Evolutionary conservation across 2,329 filamentous ascomycete species (phyloP).

Genomic region (Seiridium cupressi): DNA sequence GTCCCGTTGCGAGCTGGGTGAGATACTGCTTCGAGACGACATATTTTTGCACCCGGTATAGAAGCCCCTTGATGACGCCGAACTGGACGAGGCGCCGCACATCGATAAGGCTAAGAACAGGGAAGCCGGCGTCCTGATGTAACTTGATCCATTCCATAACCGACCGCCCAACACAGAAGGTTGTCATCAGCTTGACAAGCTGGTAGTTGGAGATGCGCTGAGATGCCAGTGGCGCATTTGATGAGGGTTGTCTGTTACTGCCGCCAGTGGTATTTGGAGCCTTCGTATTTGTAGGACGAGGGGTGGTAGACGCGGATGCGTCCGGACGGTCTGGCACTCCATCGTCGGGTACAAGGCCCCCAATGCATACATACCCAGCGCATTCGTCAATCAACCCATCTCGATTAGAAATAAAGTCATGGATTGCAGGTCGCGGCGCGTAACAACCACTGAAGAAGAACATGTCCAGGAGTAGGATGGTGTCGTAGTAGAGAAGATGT

Average conservation of each 20-base stretch:
- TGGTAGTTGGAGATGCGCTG: constrained; percentile 53
- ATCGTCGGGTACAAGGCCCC: constrained; percentile 14
- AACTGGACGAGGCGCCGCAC: constrained; percentile 92
- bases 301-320: constrained; percentile 5
- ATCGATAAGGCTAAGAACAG: constrained; percentile 74
- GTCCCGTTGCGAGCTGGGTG: constrained; percentile 52
- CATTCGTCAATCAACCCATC: constrained; percentile 83
- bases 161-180: constrained; percentile 79
- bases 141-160: constrained; percentile 83
- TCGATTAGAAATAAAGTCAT: constrained; percentile 73
- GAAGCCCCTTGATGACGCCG: constrained; percentile 89
- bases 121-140: constrained; percentile 64
- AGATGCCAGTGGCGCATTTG: constrained; percentile 15
- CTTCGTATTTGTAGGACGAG: constrained; percentile 21
- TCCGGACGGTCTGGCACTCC: not conserved
- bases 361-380: constrained; percentile 71
- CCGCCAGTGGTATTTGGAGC: constrained; percentile 15
- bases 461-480: constrained; percentile 85
- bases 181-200: constrained; percentile 81
- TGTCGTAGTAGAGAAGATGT: constrained; percentile 91
- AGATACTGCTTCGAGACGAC: constrained; percentile 68
- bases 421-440: constrained; percentile 74
- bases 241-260: constrained; percentile 2
- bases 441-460: constrained; percentile 95
- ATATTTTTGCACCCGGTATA: constrained; percentile 93